Base-by-base conservation (phyloP, 768 basidiomycete species). In the Tulasnella sp. region DNA sequence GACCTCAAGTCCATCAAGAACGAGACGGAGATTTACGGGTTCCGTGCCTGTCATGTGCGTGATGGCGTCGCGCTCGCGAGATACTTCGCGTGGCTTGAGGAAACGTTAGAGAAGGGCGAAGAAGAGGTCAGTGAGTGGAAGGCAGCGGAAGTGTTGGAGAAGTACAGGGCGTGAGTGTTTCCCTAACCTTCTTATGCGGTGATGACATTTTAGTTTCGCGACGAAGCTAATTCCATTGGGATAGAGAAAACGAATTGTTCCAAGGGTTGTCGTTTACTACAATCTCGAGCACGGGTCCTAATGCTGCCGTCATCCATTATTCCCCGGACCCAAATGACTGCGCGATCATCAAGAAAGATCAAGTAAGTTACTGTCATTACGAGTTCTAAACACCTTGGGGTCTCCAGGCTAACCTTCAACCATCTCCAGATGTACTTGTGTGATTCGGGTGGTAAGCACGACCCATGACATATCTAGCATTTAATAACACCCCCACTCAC, bases 301-400 rank as follows among this genome's bases (percentile, higher is more conserved):
- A 98, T 68, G 92, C 83, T 86, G 91, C 92, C 23, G 86, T 99
- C 68, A 95, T 99, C 48, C 95, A 98, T 68, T 99, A 99, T 71
- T 75, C 77, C 2, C 93, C 95, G 8, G 82, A 88, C 51, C 80
- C 83, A 13, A 72, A 76, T 5, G 79, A 84, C 63, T 88, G 84
- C 65, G 84, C 86, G 0, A 76, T 81, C 15, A 84, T 99, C 62
- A 78, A 79, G 66, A 81, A 82, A 67, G 83, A 91, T 47, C 81
- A 88, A 74, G 84, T 86, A 63, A 27, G 67, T 38, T 24, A 47
- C 32, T 21, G n/a, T n/a, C 29, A n/a, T 32, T 51, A 9, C n/a
- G n/a, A 11, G 29, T 41, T 43, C 10, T 30, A 21, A 26, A 44
- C 7, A 52, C 4, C 38, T 53, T n/a, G n/a, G n/a, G n/a, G n/a